Percentiles rank a stretch among this genome's conserved stretches.
phyloP scores from a whole-genome alignment of 176 grass and related monocot genomes.

The Triticum urartu region DNA sequence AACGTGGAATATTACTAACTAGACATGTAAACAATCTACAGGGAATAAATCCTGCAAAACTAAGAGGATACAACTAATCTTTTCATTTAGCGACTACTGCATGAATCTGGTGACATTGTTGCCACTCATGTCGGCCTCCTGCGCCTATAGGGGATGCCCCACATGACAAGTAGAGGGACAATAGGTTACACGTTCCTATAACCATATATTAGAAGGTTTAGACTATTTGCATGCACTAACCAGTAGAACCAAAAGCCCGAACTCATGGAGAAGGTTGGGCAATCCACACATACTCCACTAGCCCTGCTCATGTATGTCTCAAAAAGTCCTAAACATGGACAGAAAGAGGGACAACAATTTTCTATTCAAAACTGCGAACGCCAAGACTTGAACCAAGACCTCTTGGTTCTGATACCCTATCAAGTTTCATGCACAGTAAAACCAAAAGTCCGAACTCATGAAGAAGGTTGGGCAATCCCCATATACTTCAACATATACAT shows the following conservation, averaged over 20 bases:
- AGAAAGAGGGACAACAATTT: too few species aligned
- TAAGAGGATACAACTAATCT: not conserved
- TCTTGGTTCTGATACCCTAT: too few species aligned
- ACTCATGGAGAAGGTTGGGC: not conserved
- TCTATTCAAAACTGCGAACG: too few species aligned
- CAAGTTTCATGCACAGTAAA: not conserved
- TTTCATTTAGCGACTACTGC: not conserved
- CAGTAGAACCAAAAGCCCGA: not conserved
- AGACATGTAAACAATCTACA: not conserved
- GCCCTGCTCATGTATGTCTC: too few species aligned
- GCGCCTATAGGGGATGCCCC: not conserved
- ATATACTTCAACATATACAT: not conserved
- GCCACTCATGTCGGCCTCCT: not conserved
- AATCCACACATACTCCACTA: not conserved
- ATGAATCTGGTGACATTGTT: not conserved
- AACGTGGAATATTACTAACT: not conserved
- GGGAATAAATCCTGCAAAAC: not conserved
- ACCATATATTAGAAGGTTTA: constrained; percentile 2
- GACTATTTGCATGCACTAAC: not conserved
- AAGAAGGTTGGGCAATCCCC: not conserved
- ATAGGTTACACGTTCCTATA: not conserved
- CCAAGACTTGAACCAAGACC: too few species aligned
- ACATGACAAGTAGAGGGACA: not conserved
- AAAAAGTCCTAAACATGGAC: too few species aligned
- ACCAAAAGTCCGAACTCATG: not conserved